Conservation (phyloP, 208 protist species). For the Wallacemonas collosoma region DNA sequence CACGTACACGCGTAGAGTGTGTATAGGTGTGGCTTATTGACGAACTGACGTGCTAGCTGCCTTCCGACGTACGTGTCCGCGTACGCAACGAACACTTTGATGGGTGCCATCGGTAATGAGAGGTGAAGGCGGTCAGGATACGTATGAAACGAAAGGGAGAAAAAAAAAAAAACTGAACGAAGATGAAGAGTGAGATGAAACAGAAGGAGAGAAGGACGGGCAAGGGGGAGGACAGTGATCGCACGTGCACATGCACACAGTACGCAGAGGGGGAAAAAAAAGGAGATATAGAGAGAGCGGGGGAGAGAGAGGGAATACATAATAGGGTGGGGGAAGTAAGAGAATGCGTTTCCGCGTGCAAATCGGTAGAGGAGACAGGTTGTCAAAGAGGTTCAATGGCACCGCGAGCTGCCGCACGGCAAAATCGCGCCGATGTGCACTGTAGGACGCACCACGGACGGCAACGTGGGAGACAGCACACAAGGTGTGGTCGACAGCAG, state of each 20-base stretch:
- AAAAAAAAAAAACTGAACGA: neutral
- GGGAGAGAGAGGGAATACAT: slow-evolving; percentile 9
- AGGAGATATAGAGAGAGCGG: slow-evolving; percentile 9
- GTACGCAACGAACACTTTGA: slow-evolving; percentile 77
- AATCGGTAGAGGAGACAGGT: too few species aligned
- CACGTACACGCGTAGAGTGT: slow-evolving; percentile 79
- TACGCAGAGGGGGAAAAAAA: slow-evolving; percentile 14
- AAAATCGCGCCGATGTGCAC: too few species aligned
- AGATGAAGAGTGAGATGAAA: neutral
- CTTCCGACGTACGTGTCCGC: slow-evolving; percentile 80
- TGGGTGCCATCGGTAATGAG: slow-evolving; percentile 15
- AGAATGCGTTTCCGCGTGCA: neutral
- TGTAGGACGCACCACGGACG: too few species aligned
- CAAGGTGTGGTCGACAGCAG: too few species aligned
- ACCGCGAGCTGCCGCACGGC: too few species aligned
- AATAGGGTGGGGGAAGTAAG: neutral
- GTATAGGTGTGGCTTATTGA: slow-evolving; percentile 46
- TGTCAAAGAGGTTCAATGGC: too few species aligned
- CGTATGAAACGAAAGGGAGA: too few species aligned
- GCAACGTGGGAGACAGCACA: too few species aligned
- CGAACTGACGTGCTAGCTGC: slow-evolving; percentile 59
- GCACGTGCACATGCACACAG: neutral
- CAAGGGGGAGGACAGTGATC: too few species aligned
- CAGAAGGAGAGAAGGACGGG: slow-evolving; percentile 2
- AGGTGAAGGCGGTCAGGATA: too few species aligned